These are phyloP conservation scores for Talaromyces amestolkiae DNA, from an alignment of 2,329 filamentous ascomycete species.

Conservation along the genomic window DNA sequence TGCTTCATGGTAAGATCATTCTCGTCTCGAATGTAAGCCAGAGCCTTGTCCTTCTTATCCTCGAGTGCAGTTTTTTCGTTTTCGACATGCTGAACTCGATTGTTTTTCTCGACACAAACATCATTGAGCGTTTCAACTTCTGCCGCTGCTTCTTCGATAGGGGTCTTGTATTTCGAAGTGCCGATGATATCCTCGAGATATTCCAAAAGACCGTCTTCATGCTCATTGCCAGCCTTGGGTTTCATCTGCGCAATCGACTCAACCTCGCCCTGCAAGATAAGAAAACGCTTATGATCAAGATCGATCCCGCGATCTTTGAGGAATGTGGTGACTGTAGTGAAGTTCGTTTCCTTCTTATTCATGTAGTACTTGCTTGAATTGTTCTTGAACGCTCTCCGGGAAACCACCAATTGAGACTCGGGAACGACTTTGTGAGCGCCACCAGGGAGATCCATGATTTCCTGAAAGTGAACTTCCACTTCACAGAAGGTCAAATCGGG, in stretches of 20 bases:
- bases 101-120: slow-evolving; percentile 90
- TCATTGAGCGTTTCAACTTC: slow-evolving; percentile 94
- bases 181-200: slow-evolving; percentile 99
- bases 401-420: slow-evolving; percentile 81
- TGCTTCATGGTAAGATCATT: slow-evolving; percentile 90
- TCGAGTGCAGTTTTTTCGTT: slow-evolving; percentile 92
- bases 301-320: slow-evolving; percentile 87
- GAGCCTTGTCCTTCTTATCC: slow-evolving; percentile 92
- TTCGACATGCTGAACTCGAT: slow-evolving; percentile 93
- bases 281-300: slow-evolving; percentile 94
- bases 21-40: slow-evolving; percentile 85
- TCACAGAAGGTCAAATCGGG: slow-evolving; percentile 88
- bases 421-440: slow-evolving; percentile 75
- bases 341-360: slow-evolving; percentile 83
- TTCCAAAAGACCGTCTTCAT: slow-evolving; percentile 92
- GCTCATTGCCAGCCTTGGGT: slow-evolving; percentile 87
- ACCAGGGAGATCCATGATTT: slow-evolving; percentile 82
- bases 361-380: slow-evolving; percentile 99
- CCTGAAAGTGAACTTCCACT: slow-evolving; percentile 93
- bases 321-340: slow-evolving; percentile 84
- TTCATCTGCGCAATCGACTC: slow-evolving; percentile 99
- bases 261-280: slow-evolving; percentile 96
- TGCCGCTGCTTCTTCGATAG: slow-evolving; percentile 87
- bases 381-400: slow-evolving; percentile 92
- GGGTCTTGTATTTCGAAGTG: slow-evolving; percentile 95